These are phyloP conservation scores for Eimeria mitis DNA, from an alignment of 169 alveolate genomes.

Conservation along the genomic window DNA sequence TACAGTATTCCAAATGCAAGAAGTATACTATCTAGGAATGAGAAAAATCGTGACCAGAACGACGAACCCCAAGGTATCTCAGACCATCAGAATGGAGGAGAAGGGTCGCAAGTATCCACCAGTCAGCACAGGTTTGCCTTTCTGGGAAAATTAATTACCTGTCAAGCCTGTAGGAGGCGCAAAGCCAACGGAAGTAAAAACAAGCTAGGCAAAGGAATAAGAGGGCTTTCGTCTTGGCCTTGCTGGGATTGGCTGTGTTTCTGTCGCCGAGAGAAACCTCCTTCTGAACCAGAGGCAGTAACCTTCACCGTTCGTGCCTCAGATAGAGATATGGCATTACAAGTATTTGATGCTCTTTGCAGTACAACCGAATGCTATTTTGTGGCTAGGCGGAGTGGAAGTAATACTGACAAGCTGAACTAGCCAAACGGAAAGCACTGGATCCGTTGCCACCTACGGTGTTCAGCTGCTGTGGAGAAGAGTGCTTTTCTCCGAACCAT, in stretches of 20 bases:
- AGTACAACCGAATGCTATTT: background rate
- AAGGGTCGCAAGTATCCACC: background rate
- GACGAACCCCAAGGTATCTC: background rate
- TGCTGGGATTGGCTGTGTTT: conserved; percentile 1
- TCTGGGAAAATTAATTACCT: background rate
- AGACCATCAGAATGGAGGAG: background rate
- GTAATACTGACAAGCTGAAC: background rate
- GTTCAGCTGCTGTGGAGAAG: background rate
- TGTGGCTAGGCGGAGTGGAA: background rate
- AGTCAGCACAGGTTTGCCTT: background rate
- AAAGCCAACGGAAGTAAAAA: background rate
- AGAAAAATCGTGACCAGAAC: background rate
- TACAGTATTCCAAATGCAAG: background rate
- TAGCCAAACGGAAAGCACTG: background rate
- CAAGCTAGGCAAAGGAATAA: background rate
- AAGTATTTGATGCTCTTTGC: conserved; percentile 37
- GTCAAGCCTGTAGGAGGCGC: conserved; percentile 5
- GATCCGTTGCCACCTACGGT: background rate
- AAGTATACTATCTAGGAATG: background rate
- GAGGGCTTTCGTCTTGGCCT: background rate
- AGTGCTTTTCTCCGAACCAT: background rate
- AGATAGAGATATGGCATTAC: conserved; percentile 10
- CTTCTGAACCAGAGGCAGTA: conserved; percentile 14
- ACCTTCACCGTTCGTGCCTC: conserved; percentile 9
- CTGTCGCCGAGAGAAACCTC: background rate